A percentile compares a stretch with the other conserved stretches of the same genome.
phyloP scores from a whole-genome alignment of 23 red algal genomes.

The Agarophyton chilense region DNA sequence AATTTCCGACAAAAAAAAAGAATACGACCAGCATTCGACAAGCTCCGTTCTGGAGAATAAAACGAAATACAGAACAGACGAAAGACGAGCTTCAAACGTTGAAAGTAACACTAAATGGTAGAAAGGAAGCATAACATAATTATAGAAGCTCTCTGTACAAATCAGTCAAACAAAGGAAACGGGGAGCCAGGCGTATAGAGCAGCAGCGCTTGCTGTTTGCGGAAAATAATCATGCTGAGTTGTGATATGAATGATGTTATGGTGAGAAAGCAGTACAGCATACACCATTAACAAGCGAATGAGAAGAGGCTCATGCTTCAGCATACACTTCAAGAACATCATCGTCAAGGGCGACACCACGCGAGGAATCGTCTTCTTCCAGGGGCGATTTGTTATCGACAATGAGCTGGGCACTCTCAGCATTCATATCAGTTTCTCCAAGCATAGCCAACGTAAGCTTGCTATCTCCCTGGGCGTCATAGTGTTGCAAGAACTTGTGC shows the following conservation, averaged over 20 bases:
- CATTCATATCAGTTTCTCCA: constrained; percentile 59
- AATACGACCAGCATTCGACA: neutral
- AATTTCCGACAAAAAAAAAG: too few relatives aligned
- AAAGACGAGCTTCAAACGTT: neutral
- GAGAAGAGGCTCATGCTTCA: neutral
- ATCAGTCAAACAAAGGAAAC: neutral
- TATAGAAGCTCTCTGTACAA: neutral
- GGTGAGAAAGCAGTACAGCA: too few relatives aligned
- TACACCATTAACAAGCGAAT: too few relatives aligned
- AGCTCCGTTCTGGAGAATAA: neutral
- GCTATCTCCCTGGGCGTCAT: constrained; percentile 44
- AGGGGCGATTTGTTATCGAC: neutral
- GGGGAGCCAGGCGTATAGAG: neutral
- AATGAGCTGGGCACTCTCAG: constrained; percentile 15
- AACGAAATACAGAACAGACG: neutral
- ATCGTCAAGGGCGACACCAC: constrained; percentile 34
- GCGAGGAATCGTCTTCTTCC: constrained; percentile 6
- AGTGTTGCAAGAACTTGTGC: constrained; percentile 64
- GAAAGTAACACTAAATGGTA: neutral
- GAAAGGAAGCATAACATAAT: neutral
- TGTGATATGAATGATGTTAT: neutral
- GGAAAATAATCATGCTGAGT: neutral
- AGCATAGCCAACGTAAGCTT: constrained; percentile 61
- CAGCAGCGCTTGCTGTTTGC: too few relatives aligned
- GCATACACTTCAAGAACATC: constrained; percentile 49